phyloP scores from a whole-genome alignment of 179 eudicot genomes.

The Pouteria campechiana region DNA sequence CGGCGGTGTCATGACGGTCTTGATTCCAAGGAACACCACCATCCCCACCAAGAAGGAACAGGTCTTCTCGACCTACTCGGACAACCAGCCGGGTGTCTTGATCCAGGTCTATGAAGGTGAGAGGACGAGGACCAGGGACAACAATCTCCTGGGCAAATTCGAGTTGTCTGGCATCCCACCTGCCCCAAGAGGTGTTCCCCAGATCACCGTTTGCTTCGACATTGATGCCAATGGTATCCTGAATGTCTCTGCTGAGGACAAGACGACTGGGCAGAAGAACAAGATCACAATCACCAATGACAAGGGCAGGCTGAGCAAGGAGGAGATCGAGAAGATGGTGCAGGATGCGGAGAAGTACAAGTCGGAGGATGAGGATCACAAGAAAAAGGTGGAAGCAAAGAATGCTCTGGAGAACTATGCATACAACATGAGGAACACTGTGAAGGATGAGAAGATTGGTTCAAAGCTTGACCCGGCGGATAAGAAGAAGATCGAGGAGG shows the following conservation, averaged over 20 bases:
- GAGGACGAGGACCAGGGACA: constrained; percentile 21
- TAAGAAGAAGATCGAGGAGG: constrained; percentile 11
- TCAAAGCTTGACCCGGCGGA: constrained; percentile 7
- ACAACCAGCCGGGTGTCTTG: constrained; percentile 20
- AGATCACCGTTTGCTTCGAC: constrained; percentile 2
- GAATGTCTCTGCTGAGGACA: constrained; percentile 19
- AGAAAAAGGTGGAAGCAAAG: constrained; percentile 13
- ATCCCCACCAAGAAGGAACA: constrained; percentile 25
- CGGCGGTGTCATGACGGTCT: constrained; percentile 19
- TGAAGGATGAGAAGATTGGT: constrained; percentile 9
- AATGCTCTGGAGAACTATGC: constrained; percentile 12
- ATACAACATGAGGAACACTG: constrained; percentile 16
- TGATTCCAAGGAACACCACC: constrained; percentile 24
- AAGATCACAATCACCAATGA: constrained; percentile 25
- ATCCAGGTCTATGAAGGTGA: constrained; percentile 24
- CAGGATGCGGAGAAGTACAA: constrained; percentile 26
- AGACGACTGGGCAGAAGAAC: constrained; percentile 10
- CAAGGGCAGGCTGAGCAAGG: constrained; percentile 18
- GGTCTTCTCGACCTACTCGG: constrained; percentile 2
- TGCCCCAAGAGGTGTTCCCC: constrained; percentile 10
- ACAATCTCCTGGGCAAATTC: constrained; percentile 13
- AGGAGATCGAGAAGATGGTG: constrained; percentile 22
- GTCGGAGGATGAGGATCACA: constrained; percentile 11
- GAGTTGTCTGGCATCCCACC: constrained; percentile 13
- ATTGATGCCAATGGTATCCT: constrained; percentile 22